phyloP scores from a whole-genome alignment of 2,329 filamentous ascomycete genomes.

The Cladosporium sp. region DNA sequence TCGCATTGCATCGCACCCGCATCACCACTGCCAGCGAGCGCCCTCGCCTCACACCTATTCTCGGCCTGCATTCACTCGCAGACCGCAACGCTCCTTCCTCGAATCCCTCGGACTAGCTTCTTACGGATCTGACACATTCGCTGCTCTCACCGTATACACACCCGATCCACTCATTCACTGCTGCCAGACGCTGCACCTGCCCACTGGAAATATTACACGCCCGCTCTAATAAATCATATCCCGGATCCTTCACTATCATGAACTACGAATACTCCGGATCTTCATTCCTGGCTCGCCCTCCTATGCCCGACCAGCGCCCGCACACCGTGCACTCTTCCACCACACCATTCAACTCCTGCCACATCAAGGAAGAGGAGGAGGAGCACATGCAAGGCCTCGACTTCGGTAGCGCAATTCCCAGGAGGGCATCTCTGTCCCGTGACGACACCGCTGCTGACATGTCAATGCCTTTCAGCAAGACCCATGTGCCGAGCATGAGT shows the following conservation, averaged over 20 bases:
- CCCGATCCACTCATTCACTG: background rate
- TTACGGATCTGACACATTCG: slow-evolving; percentile 8
- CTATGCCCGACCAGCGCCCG: slow-evolving; percentile 22
- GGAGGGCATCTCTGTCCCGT: slow-evolving; percentile 25
- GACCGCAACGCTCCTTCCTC: slow-evolving; percentile 16
- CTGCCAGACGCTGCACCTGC: background rate
- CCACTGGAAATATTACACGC: background rate
- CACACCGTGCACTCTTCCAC: slow-evolving; percentile 29
- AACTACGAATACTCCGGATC: slow-evolving; percentile 20
- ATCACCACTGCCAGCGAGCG: slow-evolving; percentile 3
- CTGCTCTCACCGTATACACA: background rate
- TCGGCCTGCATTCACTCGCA: slow-evolving; percentile 14
- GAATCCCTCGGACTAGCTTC: background rate
- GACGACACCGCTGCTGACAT: slow-evolving; percentile 33
- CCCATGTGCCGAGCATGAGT: slow-evolving; percentile 7
- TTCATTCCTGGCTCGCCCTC: slow-evolving; percentile 19
- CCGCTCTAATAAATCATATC: background rate
- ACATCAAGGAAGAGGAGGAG: slow-evolving; percentile 5
- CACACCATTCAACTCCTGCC: slow-evolving; percentile 3
- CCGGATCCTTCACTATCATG: background rate
- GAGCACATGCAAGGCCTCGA: slow-evolving; percentile 15
- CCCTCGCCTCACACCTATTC: background rate
- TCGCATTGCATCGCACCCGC: slow-evolving; percentile 15
- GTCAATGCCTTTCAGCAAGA: slow-evolving; percentile 18
- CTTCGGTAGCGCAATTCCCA: background rate